These are phyloP conservation scores for Violaceomyces palustris DNA, from an alignment of 1,284 basidiomycete genomes.

Conservation along the genomic window DNA sequence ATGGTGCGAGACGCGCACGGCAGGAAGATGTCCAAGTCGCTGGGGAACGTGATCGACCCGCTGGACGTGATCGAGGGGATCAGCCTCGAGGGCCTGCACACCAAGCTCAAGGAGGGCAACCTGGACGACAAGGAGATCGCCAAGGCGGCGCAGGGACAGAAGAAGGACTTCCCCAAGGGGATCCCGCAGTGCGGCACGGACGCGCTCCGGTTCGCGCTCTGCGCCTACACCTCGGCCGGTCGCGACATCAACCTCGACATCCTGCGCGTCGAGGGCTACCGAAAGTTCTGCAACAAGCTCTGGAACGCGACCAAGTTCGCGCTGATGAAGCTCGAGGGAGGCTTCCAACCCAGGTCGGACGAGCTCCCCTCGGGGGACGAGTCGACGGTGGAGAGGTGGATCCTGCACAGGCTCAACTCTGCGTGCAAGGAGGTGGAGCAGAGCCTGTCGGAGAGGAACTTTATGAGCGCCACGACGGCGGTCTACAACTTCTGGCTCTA, in stretches of 20 bases:
- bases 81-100: conserved; percentile 74
- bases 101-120: conserved; percentile 84
- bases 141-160: conserved; percentile 90
- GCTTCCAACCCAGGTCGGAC: conserved; percentile 36
- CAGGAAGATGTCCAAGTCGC: conserved; percentile 96
- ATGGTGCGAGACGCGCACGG: conserved; percentile 99
- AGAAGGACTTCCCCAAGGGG: conserved; percentile 98
- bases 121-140: conserved; percentile 86
- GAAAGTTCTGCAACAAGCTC: conserved; percentile 98
- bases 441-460: conserved; percentile 74
- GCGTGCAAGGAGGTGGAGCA: conserved; percentile 74
- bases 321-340: conserved; percentile 48
- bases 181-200: conserved; percentile 99
- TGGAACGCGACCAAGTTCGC: conserved; percentile 99
- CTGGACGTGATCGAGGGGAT: conserved; percentile 90
- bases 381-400: conserved; percentile 90
- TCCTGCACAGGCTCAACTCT: conserved; percentile 85
- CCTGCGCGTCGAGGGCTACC: conserved; percentile 93
- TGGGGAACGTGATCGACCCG: conserved; percentile 97
- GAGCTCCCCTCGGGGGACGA: conserved; percentile 77
- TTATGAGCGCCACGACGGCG: conserved; percentile 80
- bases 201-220: conserved; percentile 88
- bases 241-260: conserved; percentile 66
- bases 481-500: conserved; percentile 97
- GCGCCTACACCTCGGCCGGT: conserved; percentile 78